These are phyloP conservation scores for Hanseniaspora occidentalis DNA, from an alignment of 805 yeast species.

Conservation along the genomic window DNA sequence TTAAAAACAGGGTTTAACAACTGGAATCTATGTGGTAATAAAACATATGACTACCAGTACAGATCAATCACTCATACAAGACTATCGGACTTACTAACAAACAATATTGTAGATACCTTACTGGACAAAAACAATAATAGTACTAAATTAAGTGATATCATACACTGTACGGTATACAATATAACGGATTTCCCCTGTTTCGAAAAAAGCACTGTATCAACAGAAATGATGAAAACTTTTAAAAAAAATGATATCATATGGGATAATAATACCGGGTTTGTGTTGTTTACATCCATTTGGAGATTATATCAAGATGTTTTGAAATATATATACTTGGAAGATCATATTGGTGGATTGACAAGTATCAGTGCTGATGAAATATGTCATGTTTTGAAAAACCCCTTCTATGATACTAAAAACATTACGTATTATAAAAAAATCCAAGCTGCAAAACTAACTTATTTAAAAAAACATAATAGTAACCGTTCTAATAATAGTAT, in stretches of 20 bases:
- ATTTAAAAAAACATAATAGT: too few relatives aligned
- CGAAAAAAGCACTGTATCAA: not conserved
- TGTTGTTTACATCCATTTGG: slow-evolving; percentile 83
- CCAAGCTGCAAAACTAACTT: too few relatives aligned
- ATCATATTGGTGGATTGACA: too few relatives aligned
- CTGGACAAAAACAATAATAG: not conserved
- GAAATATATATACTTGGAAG: too few relatives aligned
- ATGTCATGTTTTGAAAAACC: too few relatives aligned
- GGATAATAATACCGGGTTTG: slow-evolving; percentile 78
- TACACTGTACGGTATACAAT: not conserved
- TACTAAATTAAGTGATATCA: not conserved
- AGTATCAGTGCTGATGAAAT: too few relatives aligned
- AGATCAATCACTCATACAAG: not conserved
- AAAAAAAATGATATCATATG: slow-evolving; percentile 32
- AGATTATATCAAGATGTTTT: slow-evolving; percentile 33
- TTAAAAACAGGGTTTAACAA: too few relatives aligned
- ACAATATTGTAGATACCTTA: not conserved
- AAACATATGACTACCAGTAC: not conserved
- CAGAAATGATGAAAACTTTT: not conserved
- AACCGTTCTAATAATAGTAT: too few relatives aligned
- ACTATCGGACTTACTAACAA: too few relatives aligned
- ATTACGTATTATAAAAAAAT: too few relatives aligned
- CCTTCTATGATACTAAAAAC: too few relatives aligned
- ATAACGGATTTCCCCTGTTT: not conserved
- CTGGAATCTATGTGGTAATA: too few relatives aligned